These are phyloP conservation scores for Globisporangium mamillatum DNA, from an alignment of 352 stramenopile species.

Conservation along the genomic window DNA sequence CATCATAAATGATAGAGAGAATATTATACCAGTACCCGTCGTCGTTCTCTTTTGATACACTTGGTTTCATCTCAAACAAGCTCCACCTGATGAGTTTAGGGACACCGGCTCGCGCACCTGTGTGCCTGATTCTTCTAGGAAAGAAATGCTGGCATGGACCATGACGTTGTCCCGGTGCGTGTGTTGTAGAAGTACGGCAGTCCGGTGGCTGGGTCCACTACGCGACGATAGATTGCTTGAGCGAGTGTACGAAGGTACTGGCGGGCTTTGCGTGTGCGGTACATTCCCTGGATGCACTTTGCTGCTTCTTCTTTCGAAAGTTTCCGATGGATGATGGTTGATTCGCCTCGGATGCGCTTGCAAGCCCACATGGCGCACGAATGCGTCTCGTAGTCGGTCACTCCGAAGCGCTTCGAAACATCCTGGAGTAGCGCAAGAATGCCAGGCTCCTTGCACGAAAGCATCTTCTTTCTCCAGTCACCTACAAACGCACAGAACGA, in stretches of 20 bases:
- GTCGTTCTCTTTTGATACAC: background rate
- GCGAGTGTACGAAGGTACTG: conserved; percentile 36
- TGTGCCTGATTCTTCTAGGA: background rate
- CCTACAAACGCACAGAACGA: conserved; percentile 13
- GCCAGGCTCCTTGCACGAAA: conserved; percentile 20
- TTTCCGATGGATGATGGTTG: conserved; percentile 15
- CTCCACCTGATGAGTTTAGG: no score
- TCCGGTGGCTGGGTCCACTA: conserved; percentile 45
- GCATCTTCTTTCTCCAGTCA: conserved; percentile 32
- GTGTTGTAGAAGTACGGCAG: conserved; percentile 56
- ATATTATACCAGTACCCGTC: conserved; percentile 20
- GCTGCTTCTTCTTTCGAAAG: conserved; percentile 33
- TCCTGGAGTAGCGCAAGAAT: conserved; percentile 25
- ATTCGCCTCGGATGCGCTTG: conserved; percentile 23
- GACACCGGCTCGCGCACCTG: background rate
- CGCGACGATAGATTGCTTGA: conserved; percentile 33
- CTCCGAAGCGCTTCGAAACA: conserved; percentile 13
- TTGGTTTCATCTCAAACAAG: background rate
- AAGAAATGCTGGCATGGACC: conserved; percentile 46
- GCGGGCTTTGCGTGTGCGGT: conserved; percentile 48
- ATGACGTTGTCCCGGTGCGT: conserved; percentile 49
- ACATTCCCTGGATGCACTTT: conserved; percentile 53
- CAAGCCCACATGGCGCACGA: conserved; percentile 27
- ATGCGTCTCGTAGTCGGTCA: conserved; percentile 14
- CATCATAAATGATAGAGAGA: conserved; percentile 15